Percentiles rank a stretch among this genome's conserved stretches.
phyloP scores from a whole-genome alignment of 2,329 filamentous ascomycete genomes.

The Penicillium paneum region DNA sequence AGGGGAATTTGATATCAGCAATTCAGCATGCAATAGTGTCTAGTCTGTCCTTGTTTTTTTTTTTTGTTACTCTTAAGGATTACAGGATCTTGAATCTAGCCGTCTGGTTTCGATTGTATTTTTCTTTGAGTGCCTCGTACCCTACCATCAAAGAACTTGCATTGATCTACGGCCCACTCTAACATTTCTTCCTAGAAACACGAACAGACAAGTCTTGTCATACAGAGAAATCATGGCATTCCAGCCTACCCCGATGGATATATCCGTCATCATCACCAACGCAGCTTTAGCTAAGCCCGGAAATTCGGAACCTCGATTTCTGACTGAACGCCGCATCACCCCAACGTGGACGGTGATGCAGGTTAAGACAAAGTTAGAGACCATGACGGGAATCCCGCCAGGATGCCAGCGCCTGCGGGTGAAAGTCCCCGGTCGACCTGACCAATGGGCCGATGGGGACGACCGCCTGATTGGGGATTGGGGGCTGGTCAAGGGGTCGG shows the following conservation, averaged over 20 bases:
- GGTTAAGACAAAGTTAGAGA: constrained; percentile 83
- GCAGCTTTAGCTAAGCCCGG: constrained; percentile 17
- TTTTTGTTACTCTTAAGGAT: not conserved
- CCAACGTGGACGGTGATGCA: constrained; percentile 86
- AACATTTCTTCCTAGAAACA: not conserved
- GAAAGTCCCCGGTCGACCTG: constrained; percentile 59
- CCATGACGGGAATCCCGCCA: constrained; percentile 87
- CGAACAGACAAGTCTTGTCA: not conserved
- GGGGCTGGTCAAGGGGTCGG: constrained; percentile 40
- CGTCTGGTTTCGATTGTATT: not conserved
- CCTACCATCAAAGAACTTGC: not conserved
- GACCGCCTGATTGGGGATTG: constrained; percentile 61
- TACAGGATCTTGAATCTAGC: not conserved
- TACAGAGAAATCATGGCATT: constrained; percentile 30
- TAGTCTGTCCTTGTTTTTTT: not conserved
- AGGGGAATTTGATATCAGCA: constrained; percentile 6
- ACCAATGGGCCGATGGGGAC: constrained; percentile 66
- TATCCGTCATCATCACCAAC: constrained; percentile 41
- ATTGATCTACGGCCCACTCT: not conserved
- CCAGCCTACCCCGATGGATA: constrained; percentile 38
- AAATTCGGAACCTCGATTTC: constrained; percentile 38
- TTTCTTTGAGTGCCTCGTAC: not conserved
- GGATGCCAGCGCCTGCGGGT: constrained; percentile 71
- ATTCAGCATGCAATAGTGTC: constrained; percentile 1
- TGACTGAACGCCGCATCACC: constrained; percentile 85